These are phyloP conservation scores for Maudiozyma serrabonitensis DNA, from an alignment of 805 yeast species.

Conservation along the genomic window DNA sequence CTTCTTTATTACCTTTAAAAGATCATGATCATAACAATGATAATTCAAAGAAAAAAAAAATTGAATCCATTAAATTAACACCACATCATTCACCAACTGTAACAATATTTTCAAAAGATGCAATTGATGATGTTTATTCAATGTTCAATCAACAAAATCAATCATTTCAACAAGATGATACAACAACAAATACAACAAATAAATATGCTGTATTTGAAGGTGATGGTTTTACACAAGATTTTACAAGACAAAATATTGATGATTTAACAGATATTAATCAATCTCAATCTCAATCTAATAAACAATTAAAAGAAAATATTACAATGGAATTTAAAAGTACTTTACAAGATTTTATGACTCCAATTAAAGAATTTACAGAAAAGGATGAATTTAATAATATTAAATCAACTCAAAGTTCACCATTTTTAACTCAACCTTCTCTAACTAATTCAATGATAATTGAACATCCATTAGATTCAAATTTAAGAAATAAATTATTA, in stretches of 20 bases:
- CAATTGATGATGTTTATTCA: conserved; percentile 59
- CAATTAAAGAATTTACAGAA: conserved; percentile 23
- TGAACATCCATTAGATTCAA: conserved; percentile 39
- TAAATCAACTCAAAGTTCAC: conserved; percentile 18
- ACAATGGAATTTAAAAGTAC: conserved; percentile 1
- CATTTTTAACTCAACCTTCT: conserved; percentile 21
- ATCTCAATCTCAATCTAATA: background rate
- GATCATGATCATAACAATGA: conserved; percentile 18
- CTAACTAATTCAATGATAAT: background rate
- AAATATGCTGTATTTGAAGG: conserved; percentile 23
- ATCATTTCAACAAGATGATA: conserved; percentile 1
- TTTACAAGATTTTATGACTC: conserved; percentile 18
- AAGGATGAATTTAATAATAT: conserved; percentile 1
- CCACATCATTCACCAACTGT: conserved; percentile 59
- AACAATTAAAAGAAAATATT: background rate
- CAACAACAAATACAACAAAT: conserved; percentile 3
- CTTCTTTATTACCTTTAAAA: conserved; percentile 38
- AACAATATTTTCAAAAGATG: conserved; percentile 66
- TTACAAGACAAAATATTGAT: conserved; percentile 25
- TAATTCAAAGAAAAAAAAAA: background rate
- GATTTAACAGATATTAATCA: conserved; percentile 31
- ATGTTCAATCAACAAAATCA: conserved; percentile 53
- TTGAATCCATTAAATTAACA: background rate
- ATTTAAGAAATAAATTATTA: conserved; percentile 33
- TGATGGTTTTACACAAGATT: conserved; percentile 31